Base-by-base conservation (phyloP, 352 stramenopile species). In the Phytophthora ramorum region DNA sequence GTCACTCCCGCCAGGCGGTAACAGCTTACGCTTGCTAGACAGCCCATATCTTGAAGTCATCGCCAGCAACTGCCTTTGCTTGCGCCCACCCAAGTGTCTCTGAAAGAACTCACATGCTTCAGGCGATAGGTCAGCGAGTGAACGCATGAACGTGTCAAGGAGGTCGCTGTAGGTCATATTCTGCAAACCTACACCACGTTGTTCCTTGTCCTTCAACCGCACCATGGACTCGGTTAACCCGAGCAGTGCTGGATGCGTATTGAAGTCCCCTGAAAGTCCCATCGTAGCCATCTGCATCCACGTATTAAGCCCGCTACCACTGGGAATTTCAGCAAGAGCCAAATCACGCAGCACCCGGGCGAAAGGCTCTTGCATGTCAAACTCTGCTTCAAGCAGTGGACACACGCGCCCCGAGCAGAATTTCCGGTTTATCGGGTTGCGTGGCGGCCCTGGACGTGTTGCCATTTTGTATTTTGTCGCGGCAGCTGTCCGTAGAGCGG, bases 151-250 rank as follows among this genome's bases (percentile, higher is more conserved):
- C 4, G 68, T 55, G 59, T 95, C 83, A 13, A 95, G 66, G 20
- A 78, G 71, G 28, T 81, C 65, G 35, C 71, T 91, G 62, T 91
- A 92, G 17, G 51, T 73, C 87, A 95, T 95, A 62, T 95, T 95
- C 66, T 95, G 87, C 54, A 91, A 62, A 0, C 86, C 86, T 7
- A 95, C 84, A 7, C 86, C 84, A 22, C 86, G 86, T 3, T 78
- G 69, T 48, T 93, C 78, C 61, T 95, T 95, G 49, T 93, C 79
- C 46, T 91, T 93, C 10, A 89, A 65, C n/a, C 71, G 73, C 20
- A 89, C 75, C 78, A 95, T 91, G 7, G 73, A 81, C 56, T 95
- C 84, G 2, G 89, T 57, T 14, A 95, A 47, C 0, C 84, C 87
- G 5, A 95, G 47, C 12, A 92, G 66, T 26, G 83, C 72, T n/a